Conservation (phyloP, 257 asterid genomes). For the Solanum lycopersicoides region DNA sequence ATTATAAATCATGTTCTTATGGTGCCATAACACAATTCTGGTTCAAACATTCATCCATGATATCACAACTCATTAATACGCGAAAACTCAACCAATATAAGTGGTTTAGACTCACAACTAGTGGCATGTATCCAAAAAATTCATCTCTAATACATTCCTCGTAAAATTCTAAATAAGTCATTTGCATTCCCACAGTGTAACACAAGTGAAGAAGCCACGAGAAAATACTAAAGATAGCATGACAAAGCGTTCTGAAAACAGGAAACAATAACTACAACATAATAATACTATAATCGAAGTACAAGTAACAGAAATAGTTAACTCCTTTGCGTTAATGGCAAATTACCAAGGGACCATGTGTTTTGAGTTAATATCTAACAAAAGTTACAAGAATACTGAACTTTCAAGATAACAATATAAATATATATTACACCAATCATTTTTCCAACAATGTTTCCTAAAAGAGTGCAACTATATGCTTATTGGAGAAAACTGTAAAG, state of each 20-base stretch:
- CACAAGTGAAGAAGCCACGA: not conserved
- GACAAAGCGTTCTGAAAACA: not conserved
- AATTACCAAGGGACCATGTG: not conserved
- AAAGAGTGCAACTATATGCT: not conserved
- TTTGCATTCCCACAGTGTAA: not conserved
- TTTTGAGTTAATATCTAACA: not conserved
- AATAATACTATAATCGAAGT: not conserved
- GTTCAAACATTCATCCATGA: not conserved
- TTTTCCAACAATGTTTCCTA: not conserved
- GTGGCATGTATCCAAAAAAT: not conserved
- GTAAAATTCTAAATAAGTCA: not conserved
- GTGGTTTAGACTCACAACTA: not conserved
- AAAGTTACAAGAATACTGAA: not conserved
- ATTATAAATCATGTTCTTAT: not conserved
- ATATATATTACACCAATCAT: not conserved
- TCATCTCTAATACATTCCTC: not conserved
- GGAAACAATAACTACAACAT: not conserved
- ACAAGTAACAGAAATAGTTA: not conserved
- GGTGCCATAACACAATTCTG: not conserved
- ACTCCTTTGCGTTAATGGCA: not conserved
- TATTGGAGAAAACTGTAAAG: not conserved
- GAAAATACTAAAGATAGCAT: not conserved
- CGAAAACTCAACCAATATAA: not conserved
- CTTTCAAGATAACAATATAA: not conserved
- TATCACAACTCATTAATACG: not conserved